Conservation (phyloP, 139 green algal genomes). For the Gonium pectorale region DNA sequence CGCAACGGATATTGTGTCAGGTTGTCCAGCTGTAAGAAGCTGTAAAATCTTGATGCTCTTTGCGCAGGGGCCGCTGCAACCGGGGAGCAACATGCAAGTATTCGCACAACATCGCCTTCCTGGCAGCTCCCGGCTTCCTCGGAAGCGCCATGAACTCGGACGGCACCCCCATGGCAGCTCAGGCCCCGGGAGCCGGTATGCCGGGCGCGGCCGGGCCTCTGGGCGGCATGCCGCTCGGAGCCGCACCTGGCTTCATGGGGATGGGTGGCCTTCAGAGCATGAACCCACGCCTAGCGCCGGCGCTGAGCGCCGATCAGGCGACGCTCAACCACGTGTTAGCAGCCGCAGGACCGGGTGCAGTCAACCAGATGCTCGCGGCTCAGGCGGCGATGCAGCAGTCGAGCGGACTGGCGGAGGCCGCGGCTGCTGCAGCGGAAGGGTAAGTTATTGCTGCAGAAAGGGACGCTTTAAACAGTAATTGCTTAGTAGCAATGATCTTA, state of each 20-base stretch:
- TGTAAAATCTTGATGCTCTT: not conserved
- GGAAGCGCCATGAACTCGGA: conserved; percentile 9
- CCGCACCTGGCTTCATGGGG: not conserved
- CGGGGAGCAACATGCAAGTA: conserved; percentile 83
- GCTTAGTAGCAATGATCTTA: not conserved
- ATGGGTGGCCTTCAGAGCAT: conserved; percentile 14
- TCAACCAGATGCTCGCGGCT: conserved; percentile 32
- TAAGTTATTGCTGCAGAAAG: not conserved
- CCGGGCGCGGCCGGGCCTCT: not conserved
- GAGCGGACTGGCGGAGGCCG: conserved; percentile 1
- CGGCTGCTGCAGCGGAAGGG: conserved; percentile 24
- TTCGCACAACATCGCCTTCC: conserved; percentile 80
- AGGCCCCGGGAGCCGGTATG: not conserved
- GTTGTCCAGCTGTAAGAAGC: not conserved
- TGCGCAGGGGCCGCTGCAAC: conserved; percentile 71
- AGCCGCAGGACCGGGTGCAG: conserved; percentile 14
- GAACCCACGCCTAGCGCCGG: not conserved
- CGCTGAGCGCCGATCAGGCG: conserved; percentile 36
- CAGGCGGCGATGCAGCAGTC: conserved; percentile 32
- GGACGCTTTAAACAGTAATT: not conserved
- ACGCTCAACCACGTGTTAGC: conserved; percentile 36
- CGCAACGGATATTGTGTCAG: not conserved
- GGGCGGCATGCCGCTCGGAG: not conserved
- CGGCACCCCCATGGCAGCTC: conserved; percentile 6
- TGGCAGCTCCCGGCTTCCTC: conserved; percentile 40